Evolutionary conservation across 192 early-diverging fungal genomes (phyloP), one percentile per base, ranked within the genome.

Genomic region (Chytriomyces confervae): DNA sequence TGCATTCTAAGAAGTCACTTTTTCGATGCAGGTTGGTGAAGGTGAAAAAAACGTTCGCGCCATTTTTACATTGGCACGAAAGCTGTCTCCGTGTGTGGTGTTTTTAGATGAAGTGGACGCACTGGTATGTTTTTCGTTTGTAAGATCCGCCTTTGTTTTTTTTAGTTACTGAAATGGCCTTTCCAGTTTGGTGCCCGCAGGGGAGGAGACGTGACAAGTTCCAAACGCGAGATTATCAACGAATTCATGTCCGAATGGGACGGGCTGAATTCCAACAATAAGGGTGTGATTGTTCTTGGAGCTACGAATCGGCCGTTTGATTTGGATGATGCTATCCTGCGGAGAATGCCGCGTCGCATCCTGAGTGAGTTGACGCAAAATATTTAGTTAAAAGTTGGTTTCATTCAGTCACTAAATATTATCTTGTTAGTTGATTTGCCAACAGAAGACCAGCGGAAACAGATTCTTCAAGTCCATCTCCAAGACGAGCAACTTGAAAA

Each of bases 241-340:
- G 94, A 98, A 83, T 96, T 99, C 72, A 98, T 98, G 96, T 89
- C 91, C 16, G 96, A 99, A 80, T 99, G 97, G 75, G 71, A 71
- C 73, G 78, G 82, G 9, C 45, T 87, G 18, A 79, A 36, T 8
- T 87, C 87, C 3, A 81, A 89, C 48, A 95, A 95, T 77, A 80
- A 89, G 48, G 92, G 94, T 43, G 89, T 97, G 20, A 90, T 95
- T 72, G 85, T 97, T 11, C 91, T 97, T 89, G 95, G 84, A 16
- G 96, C 97, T 4, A 99, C 97, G 3, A 99, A 99, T 80, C 84
- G 96, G 43, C 96, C 96, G 11, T 98, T 97, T 85, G 96, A 98
- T 77, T 84, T 99, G 72, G 97, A 99, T 77, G 97, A 99, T 82
- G 97, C 97, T 0, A 93, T 98, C 36, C 79, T 99, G 83, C 88